Conservation (phyloP, 2,329 filamentous ascomycete genomes). For the Colletotrichum costaricense region DNA sequence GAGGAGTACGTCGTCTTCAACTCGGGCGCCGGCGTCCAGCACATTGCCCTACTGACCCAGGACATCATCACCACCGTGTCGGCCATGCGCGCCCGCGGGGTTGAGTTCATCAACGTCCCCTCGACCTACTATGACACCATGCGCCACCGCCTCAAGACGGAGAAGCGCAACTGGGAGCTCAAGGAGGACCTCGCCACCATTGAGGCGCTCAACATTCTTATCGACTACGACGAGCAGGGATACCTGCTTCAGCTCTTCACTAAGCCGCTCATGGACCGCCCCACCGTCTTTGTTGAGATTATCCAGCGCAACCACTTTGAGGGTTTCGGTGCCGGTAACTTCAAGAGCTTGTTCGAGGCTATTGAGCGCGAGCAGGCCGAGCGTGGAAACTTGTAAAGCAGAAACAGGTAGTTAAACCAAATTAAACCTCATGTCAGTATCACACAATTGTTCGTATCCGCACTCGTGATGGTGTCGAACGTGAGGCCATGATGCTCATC, state of each 20-base stretch:
- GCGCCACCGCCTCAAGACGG: constrained; percentile 76
- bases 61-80: constrained; percentile 84
- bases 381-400: constrained; percentile 76
- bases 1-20: constrained; percentile 95
- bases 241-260: constrained; percentile 84
- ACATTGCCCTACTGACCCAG: constrained; percentile 86
- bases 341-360: constrained; percentile 94
- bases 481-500: not conserved
- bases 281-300: constrained; percentile 96
- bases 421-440: not conserved
- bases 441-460: not conserved
- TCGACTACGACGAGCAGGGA: constrained; percentile 94
- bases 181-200: constrained; percentile 84
- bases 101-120: constrained; percentile 93
- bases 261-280: constrained; percentile 92
- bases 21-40: constrained; percentile 89
- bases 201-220: constrained; percentile 84
- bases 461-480: not conserved
- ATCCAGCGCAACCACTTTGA: constrained; percentile 92
- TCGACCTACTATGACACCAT: constrained; percentile 87
- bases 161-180: constrained; percentile 70
- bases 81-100: constrained; percentile 84
- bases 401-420: too few species aligned
- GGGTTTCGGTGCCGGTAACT: constrained; percentile 95
- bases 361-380: constrained; percentile 93